A percentile compares a stretch with the other conserved stretches of the same genome.
phyloP scores from a whole-genome alignment of 768 basidiomycete genomes.

The Naematelia aurantialba region DNA sequence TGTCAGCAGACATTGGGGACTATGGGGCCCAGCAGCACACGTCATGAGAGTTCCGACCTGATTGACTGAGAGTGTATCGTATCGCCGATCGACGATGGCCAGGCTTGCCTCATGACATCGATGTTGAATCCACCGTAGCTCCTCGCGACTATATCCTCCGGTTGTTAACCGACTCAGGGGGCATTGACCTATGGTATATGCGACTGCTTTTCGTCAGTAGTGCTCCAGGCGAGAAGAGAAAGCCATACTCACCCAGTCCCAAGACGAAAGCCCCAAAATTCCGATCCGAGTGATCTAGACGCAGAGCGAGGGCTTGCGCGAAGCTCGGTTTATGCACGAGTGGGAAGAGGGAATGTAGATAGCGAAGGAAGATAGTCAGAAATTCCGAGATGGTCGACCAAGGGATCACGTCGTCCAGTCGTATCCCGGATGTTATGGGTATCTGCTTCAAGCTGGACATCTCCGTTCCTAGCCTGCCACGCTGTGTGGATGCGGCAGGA shows the following conservation, averaged over 20 bases:
- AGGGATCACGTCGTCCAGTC: too few relatives aligned
- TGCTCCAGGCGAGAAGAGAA: background rate
- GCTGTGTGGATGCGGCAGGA: too few relatives aligned
- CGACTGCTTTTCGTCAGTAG: conserved; percentile 3
- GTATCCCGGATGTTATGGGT: too few relatives aligned
- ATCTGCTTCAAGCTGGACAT: too few relatives aligned
- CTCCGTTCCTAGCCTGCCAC: too few relatives aligned
- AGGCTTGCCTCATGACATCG: too few relatives aligned
- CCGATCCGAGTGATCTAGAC: conserved; percentile 25
- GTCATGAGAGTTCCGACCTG: too few relatives aligned
- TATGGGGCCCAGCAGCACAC: too few relatives aligned
- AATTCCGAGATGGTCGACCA: conserved; percentile 24
- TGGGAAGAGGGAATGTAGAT: conserved; percentile 27
- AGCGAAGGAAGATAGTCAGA: conserved; percentile 23
- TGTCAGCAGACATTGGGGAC: too few relatives aligned
- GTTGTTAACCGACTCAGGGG: conserved; percentile 15
- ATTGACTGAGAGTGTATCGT: too few relatives aligned
- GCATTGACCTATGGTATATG: conserved; percentile 21
- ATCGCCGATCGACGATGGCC: too few relatives aligned
- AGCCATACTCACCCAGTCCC: conserved; percentile 13
- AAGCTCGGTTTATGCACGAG: conserved; percentile 36
- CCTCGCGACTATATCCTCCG: conserved; percentile 9
- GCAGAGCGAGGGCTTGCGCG: conserved; percentile 17
- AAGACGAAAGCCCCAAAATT: conserved; percentile 16
- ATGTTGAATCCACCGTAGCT: conserved; percentile 15